Base-by-base conservation (phyloP, 2,329 filamentous ascomycete species). In the Aspergillus alliaceus region DNA sequence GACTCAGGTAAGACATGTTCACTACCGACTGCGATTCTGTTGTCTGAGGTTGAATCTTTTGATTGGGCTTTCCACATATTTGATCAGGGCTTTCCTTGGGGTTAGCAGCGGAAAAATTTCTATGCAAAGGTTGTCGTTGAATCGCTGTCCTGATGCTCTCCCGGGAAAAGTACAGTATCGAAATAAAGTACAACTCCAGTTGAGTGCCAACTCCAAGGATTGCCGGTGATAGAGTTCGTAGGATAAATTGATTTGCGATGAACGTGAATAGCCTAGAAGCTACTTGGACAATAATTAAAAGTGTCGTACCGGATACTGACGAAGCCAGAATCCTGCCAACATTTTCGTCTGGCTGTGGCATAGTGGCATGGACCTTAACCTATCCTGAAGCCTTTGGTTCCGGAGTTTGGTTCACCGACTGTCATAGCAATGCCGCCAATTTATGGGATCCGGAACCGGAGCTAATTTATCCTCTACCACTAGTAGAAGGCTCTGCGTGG, bases 141-240 rank as follows among this genome's bases (percentile, higher is more conserved):
- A 96, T 85, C 25, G 93, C 92, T n/a, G 96, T 89, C 15, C 95
- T 88, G 49, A 98, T 79, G 67, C 90, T 93, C 76, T 99, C 95
- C 37, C 95, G 85, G 0, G 95, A 90, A 69, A 99, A 98, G 75
- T 96, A 97, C 0, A 99, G 82, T n/a, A 96, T 88, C 0, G 92
- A 91, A 44, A 96, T 89, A 58, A 93, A 93, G 73, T 93, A 97
- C 1, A 98, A 86, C 68, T 99, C 95, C 3, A 99, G 83, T 73
- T 97, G 95, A 0, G 93, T 89, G 2, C 93, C 89, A 5, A 96
- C 82, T 6, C 93, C 95, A 1, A 99, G 84, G 0, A 96, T 82
- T 57, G 89, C 84, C 0, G 95, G 93, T 1, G 92, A 96, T 44
- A 98, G 80, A 71, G 90, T 93, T 34, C 93, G 90, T 7, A 99